A percentile compares a stretch with the other conserved stretches of the same genome.
Evolutionary conservation across 2,329 filamentous ascomycete species (phyloP).

Genomic region (Ceratocystis huliohia): DNA sequence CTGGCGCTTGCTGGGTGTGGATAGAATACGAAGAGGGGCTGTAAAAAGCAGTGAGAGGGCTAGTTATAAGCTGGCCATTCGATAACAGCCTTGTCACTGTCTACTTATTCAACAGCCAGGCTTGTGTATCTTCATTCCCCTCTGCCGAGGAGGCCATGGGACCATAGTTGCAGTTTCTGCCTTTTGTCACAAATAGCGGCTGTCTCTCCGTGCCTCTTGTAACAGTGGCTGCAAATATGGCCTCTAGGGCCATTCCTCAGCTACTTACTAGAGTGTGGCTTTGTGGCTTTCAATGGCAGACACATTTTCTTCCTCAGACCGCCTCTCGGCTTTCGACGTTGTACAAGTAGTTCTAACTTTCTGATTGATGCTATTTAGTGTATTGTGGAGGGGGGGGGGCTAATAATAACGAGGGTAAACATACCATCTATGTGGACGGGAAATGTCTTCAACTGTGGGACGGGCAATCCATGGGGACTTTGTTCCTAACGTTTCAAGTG

Average conservation of each 20-base stretch:
- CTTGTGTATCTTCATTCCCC: neutral
- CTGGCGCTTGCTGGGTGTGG: too few relatives aligned
- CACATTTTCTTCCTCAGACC: neutral
- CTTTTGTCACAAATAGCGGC: neutral
- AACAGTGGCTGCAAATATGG: conserved; percentile 1
- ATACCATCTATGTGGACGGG: neutral
- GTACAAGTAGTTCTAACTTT: neutral
- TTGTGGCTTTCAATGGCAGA: neutral
- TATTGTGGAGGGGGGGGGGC: too few relatives aligned
- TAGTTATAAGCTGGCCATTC: too few relatives aligned
- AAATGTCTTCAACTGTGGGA: neutral
- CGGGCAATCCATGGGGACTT: neutral
- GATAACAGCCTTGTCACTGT: neutral
- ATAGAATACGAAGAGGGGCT: too few relatives aligned
- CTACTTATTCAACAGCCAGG: neutral
- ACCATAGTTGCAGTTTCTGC: neutral
- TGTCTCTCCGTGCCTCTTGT: neutral
- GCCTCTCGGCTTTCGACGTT: conserved; percentile 1
- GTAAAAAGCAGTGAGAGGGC: too few relatives aligned
- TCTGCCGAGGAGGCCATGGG: neutral
- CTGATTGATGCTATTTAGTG: neutral
- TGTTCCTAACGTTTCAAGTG: neutral
- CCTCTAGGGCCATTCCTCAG: neutral
- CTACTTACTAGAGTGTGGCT: neutral
- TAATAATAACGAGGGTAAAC: neutral